Evolutionary conservation across 305 asterid genomes (phyloP).

Genomic region (Rubia tinctorum): DNA sequence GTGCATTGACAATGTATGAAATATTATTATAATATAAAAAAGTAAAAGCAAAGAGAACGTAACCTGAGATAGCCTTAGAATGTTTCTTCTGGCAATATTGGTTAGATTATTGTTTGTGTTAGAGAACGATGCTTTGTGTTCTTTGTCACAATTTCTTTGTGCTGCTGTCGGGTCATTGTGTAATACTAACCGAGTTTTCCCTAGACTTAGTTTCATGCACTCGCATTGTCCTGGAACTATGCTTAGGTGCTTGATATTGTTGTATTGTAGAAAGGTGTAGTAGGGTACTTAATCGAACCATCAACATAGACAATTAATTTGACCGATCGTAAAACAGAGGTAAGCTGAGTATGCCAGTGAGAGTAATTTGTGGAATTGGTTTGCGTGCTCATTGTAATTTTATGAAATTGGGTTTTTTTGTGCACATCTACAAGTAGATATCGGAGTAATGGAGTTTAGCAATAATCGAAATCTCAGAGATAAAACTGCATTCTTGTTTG

Average conservation of each 20-base stretch:
- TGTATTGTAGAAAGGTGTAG: neutral
- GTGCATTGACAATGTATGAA: neutral
- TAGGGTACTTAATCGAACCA: no score
- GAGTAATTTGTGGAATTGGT: neutral
- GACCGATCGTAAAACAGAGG: no score
- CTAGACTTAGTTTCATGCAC: neutral
- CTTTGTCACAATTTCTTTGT: neutral
- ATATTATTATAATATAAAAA: neutral
- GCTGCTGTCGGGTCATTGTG: neutral
- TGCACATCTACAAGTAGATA: neutral
- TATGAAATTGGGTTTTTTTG: neutral
- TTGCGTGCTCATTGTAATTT: neutral
- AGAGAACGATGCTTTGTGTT: neutral
- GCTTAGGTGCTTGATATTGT: conserved; percentile 1
- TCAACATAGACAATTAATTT: no score
- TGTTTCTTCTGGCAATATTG: neutral
- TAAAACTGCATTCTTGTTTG: neutral
- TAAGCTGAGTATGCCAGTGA: no score
- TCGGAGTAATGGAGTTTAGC: neutral
- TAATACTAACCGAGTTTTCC: neutral
- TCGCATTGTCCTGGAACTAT: neutral
- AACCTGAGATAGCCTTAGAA: conserved; percentile 9
- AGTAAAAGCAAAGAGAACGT: neutral
- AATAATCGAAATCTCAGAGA: neutral
- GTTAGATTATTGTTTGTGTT: neutral